Conservation (phyloP, 257 asterid genomes). For the Solanum okadae region DNA sequence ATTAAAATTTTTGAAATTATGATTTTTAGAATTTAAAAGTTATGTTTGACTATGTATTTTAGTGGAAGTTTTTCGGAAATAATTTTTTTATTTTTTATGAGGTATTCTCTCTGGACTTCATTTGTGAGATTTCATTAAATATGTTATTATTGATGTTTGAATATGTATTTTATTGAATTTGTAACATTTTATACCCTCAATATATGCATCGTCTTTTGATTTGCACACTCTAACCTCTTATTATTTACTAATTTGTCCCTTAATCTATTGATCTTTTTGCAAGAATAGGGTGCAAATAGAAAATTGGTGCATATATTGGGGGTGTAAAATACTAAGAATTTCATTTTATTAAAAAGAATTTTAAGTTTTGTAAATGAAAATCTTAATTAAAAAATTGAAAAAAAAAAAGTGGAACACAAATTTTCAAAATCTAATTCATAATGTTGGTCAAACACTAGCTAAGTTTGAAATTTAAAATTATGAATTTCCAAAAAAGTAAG, state of each 20-base stretch:
- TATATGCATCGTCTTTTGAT: no score
- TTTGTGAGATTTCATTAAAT: not conserved
- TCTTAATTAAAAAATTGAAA: not conserved
- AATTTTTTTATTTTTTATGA: no score
- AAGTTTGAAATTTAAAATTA: not conserved
- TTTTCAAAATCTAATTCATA: not conserved
- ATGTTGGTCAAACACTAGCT: not conserved
- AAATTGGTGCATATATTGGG: not conserved
- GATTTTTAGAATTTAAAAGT: no score
- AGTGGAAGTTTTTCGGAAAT: no score
- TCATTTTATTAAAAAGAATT: not conserved
- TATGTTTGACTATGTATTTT: no score
- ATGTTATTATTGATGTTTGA: no score
- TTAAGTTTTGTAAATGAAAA: not conserved
- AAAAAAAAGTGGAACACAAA: no score
- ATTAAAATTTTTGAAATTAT: no score
- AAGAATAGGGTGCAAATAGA: not conserved
- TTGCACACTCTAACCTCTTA: not conserved
- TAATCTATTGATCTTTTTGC: not conserved
- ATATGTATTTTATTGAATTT: no score
- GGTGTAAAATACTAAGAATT: not conserved
- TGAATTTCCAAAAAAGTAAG: not conserved
- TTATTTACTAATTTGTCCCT: not conserved
- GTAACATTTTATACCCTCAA: not conserved
- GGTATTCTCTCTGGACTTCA: accelerated